Base-by-base conservation (phyloP, 2,329 filamentous ascomycete species). In the Trichophyton simii region DNA sequence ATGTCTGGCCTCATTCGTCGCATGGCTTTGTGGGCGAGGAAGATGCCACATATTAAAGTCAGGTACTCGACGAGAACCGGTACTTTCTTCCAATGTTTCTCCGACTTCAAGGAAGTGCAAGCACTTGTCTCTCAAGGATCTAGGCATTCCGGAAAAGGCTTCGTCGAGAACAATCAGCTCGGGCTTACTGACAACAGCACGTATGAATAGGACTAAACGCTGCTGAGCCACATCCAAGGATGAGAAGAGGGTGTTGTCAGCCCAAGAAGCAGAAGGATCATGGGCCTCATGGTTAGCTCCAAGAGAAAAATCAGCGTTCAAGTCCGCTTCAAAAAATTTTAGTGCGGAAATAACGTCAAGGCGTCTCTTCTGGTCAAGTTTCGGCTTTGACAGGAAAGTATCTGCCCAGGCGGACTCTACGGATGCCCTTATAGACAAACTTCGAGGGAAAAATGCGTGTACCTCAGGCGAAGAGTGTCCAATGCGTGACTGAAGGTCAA, bases 391-490 rank as follows among this genome's bases (percentile, higher is more conserved):
- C 15, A 87, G 80, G 66, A 95, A 95, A 0, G 94, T 96, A 62
- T 95, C 89, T 1, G 91, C 87, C 87, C 90, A 97, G 0, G 92
- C 91, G 58, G 87, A 92, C 70, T 94, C 89, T 0, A 99, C 72
- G 0, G 89, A 82, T 58, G 87, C 81, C 1, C 89, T 83, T 8
- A 96, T 76, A 0, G 85, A 87, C 55, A 96, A 78, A 41, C 82
- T 79, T 57, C 87, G 86, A 0, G 94, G 92, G 76, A 97, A 96
- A 73, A 95, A 91, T 59, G 89, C 86, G 69, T 97, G 91, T 3
- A 97, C 88, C 71, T 97, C 94, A 0, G 94, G 94, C 64, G 89
- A 95, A 0, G 91, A 94, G 72, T 97, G 91, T 9, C 94, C 94
- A 66, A 99, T 89, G 25, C 89, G 86, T 0, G 85, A 81, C 72